Evolutionary conservation across 108 stramenopile genomes (phyloP).

Genomic region (Poteriospumella lacustris): DNA sequence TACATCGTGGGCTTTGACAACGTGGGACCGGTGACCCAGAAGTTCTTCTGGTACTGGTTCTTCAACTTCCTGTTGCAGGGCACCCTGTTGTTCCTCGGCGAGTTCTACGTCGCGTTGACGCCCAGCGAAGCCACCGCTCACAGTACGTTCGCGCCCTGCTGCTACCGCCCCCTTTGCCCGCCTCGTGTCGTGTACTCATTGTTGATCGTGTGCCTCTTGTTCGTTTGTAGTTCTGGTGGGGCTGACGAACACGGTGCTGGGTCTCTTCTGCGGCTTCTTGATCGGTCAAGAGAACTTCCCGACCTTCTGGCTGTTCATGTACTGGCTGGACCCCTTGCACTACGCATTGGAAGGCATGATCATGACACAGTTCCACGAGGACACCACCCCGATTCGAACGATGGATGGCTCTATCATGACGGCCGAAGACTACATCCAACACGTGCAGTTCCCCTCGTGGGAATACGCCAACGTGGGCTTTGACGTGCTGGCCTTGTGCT

Average conservation of each 20-base stretch:
- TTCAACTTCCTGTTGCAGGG: neutral
- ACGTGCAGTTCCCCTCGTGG: neutral
- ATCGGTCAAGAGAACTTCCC: neutral
- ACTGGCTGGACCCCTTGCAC: slow-evolving; percentile 32
- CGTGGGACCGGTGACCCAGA: slow-evolving; percentile 30
- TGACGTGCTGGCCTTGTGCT: neutral
- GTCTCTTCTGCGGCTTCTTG: slow-evolving; percentile 18
- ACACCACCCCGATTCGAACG: neutral
- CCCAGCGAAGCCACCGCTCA: neutral
- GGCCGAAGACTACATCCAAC: neutral
- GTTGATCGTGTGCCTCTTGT: neutral
- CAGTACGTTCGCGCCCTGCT: neutral
- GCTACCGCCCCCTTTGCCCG: too few relatives aligned
- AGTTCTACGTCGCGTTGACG: neutral
- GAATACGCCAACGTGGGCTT: neutral
- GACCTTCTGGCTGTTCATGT: slow-evolving; percentile 22
- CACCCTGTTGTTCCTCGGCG: neutral
- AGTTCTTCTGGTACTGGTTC: slow-evolving; percentile 45
- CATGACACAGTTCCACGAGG: slow-evolving; percentile 26
- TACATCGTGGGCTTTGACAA: slow-evolving; percentile 42
- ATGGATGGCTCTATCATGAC: slow-evolving; percentile 4
- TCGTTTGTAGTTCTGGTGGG: neutral
- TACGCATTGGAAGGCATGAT: slow-evolving; percentile 30
- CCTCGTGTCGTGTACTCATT: too few relatives aligned
- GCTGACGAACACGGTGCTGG: neutral